A percentile compares a stretch with the other conserved stretches of the same genome.
These are phyloP conservation scores for Alternaria sp. DNA, from an alignment of 2,329 filamentous ascomycete species.

Conservation along the genomic window DNA sequence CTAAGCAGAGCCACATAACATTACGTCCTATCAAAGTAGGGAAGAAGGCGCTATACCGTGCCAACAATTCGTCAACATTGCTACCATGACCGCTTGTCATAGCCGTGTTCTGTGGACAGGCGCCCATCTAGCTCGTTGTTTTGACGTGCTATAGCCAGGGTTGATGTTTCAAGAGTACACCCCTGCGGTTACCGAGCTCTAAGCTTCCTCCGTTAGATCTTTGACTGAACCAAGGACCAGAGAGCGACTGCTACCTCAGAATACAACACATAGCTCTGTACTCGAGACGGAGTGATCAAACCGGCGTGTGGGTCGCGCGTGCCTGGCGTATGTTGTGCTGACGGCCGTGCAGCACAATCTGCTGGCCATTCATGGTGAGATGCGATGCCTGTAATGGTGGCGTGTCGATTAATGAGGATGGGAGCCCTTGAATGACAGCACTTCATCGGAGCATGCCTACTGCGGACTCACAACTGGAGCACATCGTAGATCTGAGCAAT, in stretches of 20 bases:
- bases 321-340: constrained; percentile 19
- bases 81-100: constrained; percentile 12
- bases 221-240: neutral
- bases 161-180: constrained; percentile 31
- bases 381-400: constrained; percentile 16
- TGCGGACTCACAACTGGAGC: neutral
- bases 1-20: neutral
- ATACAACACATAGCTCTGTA: constrained; percentile 3
- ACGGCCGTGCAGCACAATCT: constrained; percentile 15
- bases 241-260: neutral
- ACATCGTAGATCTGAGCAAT: neutral
- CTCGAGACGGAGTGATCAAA: constrained; percentile 4
- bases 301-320: constrained; percentile 8
- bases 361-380: constrained; percentile 12
- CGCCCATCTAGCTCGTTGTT: constrained; percentile 23
- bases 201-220: constrained; percentile 3
- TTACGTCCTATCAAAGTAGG: neutral
- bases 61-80: constrained; percentile 1
- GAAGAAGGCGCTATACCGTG: constrained; percentile 1
- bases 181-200: constrained; percentile 19
- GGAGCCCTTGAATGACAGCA: neutral
- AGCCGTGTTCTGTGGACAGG: constrained; percentile 2
- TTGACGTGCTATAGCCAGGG: constrained; percentile 28
- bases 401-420: constrained; percentile 1
- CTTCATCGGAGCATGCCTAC: neutral